phyloP scores from a whole-genome alignment of 352 stramenopile species.

The Phytophthora tentaculata region DNA sequence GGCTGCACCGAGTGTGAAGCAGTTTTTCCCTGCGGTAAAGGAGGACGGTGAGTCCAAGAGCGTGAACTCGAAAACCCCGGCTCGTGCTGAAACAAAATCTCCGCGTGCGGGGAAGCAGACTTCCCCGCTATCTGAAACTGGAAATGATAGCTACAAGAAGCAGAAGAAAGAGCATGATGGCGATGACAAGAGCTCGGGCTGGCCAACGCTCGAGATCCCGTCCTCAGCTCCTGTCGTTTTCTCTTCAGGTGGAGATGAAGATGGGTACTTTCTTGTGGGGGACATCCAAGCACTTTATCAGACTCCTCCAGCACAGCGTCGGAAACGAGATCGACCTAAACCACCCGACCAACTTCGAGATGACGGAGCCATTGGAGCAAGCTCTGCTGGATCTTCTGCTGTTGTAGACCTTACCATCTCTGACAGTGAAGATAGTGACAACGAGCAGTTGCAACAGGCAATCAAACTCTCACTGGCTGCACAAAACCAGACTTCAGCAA shows the following conservation, averaged over 20 bases:
- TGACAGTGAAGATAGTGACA: slow-evolving; percentile 36
- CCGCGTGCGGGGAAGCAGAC: slow-evolving; percentile 34
- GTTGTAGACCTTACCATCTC: slow-evolving; percentile 45
- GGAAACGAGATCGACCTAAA: slow-evolving; percentile 1
- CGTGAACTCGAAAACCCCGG: slow-evolving; percentile 3
- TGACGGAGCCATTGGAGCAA: not conserved
- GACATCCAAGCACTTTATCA: slow-evolving; percentile 57
- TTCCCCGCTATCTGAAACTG: slow-evolving; percentile 4
- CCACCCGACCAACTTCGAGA: not conserved
- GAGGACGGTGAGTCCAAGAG: not conserved
- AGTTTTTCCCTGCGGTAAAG: slow-evolving; percentile 36
- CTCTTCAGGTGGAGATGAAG: slow-evolving; percentile 39
- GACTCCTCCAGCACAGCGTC: not conserved
- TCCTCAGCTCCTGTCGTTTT: slow-evolving; percentile 37
- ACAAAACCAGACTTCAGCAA: not conserved
- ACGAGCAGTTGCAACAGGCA: slow-evolving; percentile 17
- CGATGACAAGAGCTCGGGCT: slow-evolving; percentile 4
- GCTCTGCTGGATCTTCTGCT: not conserved
- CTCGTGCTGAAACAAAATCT: slow-evolving; percentile 1
- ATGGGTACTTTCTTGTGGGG: slow-evolving; percentile 54
- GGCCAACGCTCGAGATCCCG: slow-evolving; percentile 2
- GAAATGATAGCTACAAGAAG: slow-evolving; percentile 17
- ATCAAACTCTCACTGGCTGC: slow-evolving; percentile 2
- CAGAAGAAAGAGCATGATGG: slow-evolving; percentile 17
- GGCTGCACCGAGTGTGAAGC: slow-evolving; percentile 30